Conservation (phyloP, 2,329 filamentous ascomycete genomes). For the Epichloe glyceriae region DNA sequence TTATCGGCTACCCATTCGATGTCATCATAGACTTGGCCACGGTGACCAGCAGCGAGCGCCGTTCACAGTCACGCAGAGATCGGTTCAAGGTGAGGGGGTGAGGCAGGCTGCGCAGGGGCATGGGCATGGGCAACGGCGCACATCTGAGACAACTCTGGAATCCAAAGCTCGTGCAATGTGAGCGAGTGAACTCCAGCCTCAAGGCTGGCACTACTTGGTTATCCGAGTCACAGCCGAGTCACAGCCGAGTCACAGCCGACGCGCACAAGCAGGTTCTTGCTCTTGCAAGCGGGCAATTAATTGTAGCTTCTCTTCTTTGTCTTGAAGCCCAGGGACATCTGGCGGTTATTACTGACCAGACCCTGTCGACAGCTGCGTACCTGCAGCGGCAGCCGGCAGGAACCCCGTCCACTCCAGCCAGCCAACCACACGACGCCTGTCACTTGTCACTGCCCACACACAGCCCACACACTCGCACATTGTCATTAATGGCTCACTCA, state of each 20-base stretch:
- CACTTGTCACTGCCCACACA: too few relatives aligned
- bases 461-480: not conserved
- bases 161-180: not conserved
- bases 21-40: too few relatives aligned
- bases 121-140: too few relatives aligned
- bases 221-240: not conserved
- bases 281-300: not conserved
- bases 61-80: too few relatives aligned
- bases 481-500: not conserved
- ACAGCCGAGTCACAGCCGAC: not conserved
- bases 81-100: too few relatives aligned
- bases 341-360: not conserved
- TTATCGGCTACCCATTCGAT: too few relatives aligned
- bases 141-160: not conserved
- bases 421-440: not conserved
- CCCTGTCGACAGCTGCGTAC: not conserved
- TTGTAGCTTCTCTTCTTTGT: not conserved
- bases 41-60: too few relatives aligned
- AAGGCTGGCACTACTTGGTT: not conserved
- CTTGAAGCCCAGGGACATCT: not conserved
- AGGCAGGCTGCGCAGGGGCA: too few relatives aligned
- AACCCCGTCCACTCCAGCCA: not conserved
- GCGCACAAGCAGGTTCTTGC: not conserved
- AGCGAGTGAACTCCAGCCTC: not conserved
- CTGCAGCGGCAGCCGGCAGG: slow-evolving; percentile 1